phyloP scores from a whole-genome alignment of 179 eudicot species.

The Patellifolia procumbens region DNA sequence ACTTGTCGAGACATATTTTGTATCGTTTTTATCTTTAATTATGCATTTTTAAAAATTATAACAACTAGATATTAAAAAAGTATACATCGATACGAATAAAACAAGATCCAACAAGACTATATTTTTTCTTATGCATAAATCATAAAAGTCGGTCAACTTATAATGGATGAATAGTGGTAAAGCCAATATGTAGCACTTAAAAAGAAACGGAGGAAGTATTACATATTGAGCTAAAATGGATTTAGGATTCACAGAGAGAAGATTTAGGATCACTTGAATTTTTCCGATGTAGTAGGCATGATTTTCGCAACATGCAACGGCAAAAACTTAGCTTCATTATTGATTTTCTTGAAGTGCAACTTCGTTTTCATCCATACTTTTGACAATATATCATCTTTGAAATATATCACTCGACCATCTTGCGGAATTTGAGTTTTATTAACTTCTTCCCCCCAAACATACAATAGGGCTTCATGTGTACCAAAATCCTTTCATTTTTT shows the following conservation, averaged over 20 bases:
- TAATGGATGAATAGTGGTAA: too few species aligned
- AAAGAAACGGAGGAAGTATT: too few species aligned
- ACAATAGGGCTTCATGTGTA: background rate
- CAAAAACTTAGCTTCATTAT: background rate
- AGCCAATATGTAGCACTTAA: too few species aligned
- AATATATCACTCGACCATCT: constrained; percentile 2
- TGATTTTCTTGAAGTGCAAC: background rate
- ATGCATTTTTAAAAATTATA: too few species aligned
- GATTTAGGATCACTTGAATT: constrained; percentile 1
- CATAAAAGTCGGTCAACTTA: too few species aligned
- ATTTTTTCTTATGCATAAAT: too few species aligned
- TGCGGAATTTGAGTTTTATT: background rate
- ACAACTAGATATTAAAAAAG: too few species aligned
- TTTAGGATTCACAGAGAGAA: background rate
- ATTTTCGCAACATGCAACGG: background rate
- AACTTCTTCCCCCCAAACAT: background rate
- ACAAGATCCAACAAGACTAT: too few species aligned
- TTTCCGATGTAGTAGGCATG: background rate
- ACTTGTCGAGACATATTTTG: too few species aligned
- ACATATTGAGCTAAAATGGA: background rate
- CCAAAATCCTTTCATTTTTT: background rate
- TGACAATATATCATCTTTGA: background rate
- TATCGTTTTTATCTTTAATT: too few species aligned
- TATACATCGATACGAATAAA: too few species aligned
- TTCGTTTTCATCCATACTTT: too few species aligned